phyloP scores from a whole-genome alignment of 2,329 filamentous ascomycete species.

The Calcarisporium arbuscula region DNA sequence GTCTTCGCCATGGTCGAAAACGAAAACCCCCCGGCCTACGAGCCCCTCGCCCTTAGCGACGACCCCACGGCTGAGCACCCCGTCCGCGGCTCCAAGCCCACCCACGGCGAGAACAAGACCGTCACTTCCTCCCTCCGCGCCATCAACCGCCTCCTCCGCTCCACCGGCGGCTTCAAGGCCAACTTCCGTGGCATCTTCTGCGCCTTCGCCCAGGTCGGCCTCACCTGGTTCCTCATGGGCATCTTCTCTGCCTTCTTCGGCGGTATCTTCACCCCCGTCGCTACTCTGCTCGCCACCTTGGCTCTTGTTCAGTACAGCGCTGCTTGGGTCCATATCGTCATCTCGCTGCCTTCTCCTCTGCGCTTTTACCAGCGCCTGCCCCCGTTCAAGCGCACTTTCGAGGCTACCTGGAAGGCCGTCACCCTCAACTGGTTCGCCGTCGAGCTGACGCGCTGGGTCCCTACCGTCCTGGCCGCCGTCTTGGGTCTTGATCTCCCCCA shows the following conservation, averaged over 20 bases:
- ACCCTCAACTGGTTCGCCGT: slow-evolving; percentile 54
- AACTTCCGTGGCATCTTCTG: slow-evolving; percentile 63
- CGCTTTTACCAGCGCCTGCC: slow-evolving; percentile 66
- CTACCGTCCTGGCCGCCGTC: slow-evolving; percentile 33
- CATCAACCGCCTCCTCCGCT: slow-evolving; percentile 49
- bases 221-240: slow-evolving; percentile 30
- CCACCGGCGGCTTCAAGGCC: slow-evolving; percentile 57
- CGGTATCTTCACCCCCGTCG: slow-evolving; percentile 33
- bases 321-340: slow-evolving; percentile 81
- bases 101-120: slow-evolving; percentile 27
- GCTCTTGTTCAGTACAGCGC: slow-evolving; percentile 62
- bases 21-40: slow-evolving; percentile 49
- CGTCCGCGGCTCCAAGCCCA: slow-evolving; percentile 27
- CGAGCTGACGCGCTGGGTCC: slow-evolving; percentile 42
- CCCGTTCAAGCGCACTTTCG: slow-evolving; percentile 55
- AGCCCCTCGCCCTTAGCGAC: slow-evolving; percentile 38
- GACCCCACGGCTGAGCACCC: slow-evolving; percentile 20
- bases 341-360: slow-evolving; percentile 59
- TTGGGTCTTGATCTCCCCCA: slow-evolving; percentile 37
- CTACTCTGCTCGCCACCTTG: slow-evolving; percentile 51
- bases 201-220: slow-evolving; percentile 31
- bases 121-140: slow-evolving; percentile 46
- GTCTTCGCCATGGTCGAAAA: slow-evolving; percentile 54
- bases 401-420: slow-evolving; percentile 63
- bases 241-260: slow-evolving; percentile 37